Conservation (phyloP, 116 monocot species). For the Thalassia testudinum region DNA sequence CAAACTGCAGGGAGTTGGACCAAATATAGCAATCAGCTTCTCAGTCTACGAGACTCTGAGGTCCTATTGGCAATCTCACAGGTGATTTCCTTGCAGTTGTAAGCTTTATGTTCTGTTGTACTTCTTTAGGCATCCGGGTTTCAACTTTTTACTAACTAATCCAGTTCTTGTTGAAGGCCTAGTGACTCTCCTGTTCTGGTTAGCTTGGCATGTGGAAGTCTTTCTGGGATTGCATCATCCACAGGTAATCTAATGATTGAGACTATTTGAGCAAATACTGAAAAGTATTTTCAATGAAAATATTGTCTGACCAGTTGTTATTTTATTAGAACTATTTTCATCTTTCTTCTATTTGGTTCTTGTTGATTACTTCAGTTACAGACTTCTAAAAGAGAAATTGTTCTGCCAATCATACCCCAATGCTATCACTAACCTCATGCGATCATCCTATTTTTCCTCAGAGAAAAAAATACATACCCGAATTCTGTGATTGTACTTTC, state of each 20-base stretch:
- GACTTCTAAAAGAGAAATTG: too few species aligned
- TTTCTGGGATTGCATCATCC: constrained; percentile 82
- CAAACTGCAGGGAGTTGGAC: constrained; percentile 60
- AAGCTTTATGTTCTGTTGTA: neutral
- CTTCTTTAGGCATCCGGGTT: neutral
- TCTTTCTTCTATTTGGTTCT: too few species aligned
- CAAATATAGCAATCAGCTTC: constrained; percentile 76
- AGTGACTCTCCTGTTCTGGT: constrained; percentile 45
- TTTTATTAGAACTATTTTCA: too few species aligned
- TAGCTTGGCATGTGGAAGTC: constrained; percentile 72
- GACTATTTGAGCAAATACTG: too few species aligned
- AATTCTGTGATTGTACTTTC: too few species aligned
- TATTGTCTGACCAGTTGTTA: too few species aligned
- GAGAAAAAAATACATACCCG: too few species aligned
- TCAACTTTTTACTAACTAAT: neutral
- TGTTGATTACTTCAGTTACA: too few species aligned
- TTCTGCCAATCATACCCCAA: too few species aligned
- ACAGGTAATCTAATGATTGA: constrained; percentile 24
- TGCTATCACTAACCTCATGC: too few species aligned
- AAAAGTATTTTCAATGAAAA: too few species aligned
- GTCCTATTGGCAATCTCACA: constrained; percentile 47
- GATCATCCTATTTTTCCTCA: too few species aligned
- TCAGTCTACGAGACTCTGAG: constrained; percentile 64
- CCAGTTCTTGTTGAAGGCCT: constrained; percentile 20
- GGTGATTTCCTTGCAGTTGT: constrained; percentile 30